Conservation (phyloP, 306 rosid species). For the Calophaca sinica region DNA sequence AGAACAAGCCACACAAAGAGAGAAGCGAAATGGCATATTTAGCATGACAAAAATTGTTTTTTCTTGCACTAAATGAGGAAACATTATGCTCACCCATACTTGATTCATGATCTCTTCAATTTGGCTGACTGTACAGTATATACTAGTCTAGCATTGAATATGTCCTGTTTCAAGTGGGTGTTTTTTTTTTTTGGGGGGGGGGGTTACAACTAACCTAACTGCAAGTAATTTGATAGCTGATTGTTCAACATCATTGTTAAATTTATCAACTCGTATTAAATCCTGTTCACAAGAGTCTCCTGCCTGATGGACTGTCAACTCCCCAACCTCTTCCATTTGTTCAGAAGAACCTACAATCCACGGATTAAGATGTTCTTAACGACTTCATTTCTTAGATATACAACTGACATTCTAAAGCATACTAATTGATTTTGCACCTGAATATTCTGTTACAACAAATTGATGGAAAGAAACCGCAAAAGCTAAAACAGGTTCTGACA, state of each 20-base stretch:
- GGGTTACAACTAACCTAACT: conserved; percentile 58
- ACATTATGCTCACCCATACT: not conserved
- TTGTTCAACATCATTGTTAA: conserved; percentile 64
- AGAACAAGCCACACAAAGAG: not conserved
- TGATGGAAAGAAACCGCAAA: conserved; percentile 21
- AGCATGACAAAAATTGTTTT: not conserved
- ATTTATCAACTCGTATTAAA: conserved; percentile 44
- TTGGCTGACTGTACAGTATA: conserved; percentile 10
- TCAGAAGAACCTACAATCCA: conserved; percentile 48
- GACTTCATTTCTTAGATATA: conserved; percentile 34
- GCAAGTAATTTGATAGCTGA: conserved; percentile 77
- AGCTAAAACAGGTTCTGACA: conserved; percentile 6
- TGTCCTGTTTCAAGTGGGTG: not conserved
- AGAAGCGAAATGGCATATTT: not conserved
- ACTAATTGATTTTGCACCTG: conserved; percentile 27
- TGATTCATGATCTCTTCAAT: conserved; percentile 32
- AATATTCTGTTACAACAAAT: not conserved
- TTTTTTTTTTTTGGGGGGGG: not conserved
- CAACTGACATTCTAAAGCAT: conserved; percentile 37
- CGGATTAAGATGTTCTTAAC: conserved; percentile 33
- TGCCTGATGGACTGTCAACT: conserved; percentile 46
- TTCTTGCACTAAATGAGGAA: conserved; percentile 32
- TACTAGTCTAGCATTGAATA: not conserved
- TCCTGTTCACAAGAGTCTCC: conserved; percentile 49
- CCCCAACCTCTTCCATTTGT: conserved; percentile 62